Percentiles rank a stretch among this genome's conserved stretches.
phyloP scores from a whole-genome alignment of 441 rosid genomes.

The Adansonia grandidieri region DNA sequence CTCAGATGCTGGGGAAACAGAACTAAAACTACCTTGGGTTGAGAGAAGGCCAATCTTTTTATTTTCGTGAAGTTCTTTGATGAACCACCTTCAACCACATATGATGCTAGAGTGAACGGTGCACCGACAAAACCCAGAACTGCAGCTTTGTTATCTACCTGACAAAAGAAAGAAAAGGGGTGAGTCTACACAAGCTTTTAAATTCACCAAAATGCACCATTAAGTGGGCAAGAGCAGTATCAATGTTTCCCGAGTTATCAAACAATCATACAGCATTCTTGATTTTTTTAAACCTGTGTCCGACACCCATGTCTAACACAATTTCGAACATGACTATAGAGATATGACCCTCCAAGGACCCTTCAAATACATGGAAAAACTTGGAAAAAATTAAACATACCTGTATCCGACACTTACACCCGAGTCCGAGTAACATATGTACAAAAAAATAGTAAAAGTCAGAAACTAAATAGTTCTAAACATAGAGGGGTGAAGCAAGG shows the following conservation, averaged over 20 bases:
- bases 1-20: neutral
- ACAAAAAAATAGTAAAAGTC: neutral
- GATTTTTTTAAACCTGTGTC: no score
- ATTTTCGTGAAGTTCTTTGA: slow-evolving; percentile 88
- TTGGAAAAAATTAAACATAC: no score
- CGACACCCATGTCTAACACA: no score
- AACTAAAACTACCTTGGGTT: slow-evolving; percentile 66
- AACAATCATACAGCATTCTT: neutral
- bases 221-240: neutral
- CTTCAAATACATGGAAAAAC: no score
- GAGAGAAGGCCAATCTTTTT: slow-evolving; percentile 83
- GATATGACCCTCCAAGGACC: no score
- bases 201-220: neutral
- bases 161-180: slow-evolving; percentile 25
- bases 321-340: no score
- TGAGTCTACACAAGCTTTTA: neutral
- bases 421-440: no score
- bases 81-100: slow-evolving; percentile 93
- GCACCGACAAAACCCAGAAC: slow-evolving; percentile 97
- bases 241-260: neutral
- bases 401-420: no score
- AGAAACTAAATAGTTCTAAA: neutral
- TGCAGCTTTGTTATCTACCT: slow-evolving; percentile 82
- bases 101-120: slow-evolving; percentile 94
- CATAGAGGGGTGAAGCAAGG: neutral